Conservation (phyloP, 352 stramenopile species). For the Phytophthora quininea region DNA sequence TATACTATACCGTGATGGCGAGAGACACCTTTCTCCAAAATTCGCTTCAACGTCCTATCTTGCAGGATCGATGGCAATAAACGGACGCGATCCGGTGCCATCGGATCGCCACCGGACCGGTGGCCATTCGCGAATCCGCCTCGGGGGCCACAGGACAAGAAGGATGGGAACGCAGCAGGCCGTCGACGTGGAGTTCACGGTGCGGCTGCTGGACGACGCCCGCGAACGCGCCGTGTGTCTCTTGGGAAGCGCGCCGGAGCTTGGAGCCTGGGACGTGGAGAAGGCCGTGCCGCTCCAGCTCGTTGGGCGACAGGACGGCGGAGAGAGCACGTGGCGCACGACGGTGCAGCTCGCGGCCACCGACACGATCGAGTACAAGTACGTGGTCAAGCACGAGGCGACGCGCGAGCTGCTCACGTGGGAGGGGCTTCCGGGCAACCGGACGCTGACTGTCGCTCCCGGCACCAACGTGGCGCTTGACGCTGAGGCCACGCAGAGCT, state of each 20-base stretch:
- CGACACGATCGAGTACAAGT: slow-evolving; percentile 80
- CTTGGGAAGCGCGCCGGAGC: slow-evolving; percentile 52
- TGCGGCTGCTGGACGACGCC: slow-evolving; percentile 42
- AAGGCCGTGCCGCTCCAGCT: slow-evolving; percentile 59
- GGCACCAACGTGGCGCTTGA: slow-evolving; percentile 56
- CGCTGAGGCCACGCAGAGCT: slow-evolving; percentile 50
- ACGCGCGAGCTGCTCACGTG: slow-evolving; percentile 61
- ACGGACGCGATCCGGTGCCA: too few species aligned
- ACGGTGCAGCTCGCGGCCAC: slow-evolving; percentile 37
- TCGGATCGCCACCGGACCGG: background rate
- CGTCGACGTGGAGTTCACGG: slow-evolving; percentile 37
- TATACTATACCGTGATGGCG: too few species aligned
- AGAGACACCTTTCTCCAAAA: too few species aligned
- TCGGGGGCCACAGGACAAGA: background rate
- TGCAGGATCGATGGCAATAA: too few species aligned
- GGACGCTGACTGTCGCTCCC: slow-evolving; percentile 52
- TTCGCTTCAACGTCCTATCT: too few species aligned
- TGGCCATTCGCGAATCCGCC: slow-evolving; percentile 11
- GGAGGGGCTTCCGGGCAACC: slow-evolving; percentile 76
- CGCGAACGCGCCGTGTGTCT: slow-evolving; percentile 48
- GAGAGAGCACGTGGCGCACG: slow-evolving; percentile 48
- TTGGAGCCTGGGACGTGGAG: slow-evolving; percentile 68
- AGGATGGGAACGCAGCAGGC: slow-evolving; percentile 7
- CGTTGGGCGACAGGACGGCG: slow-evolving; percentile 18
- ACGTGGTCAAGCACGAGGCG: slow-evolving; percentile 53